Evolutionary conservation across 2,329 filamentous ascomycete species (phyloP).

Genomic region (Penicillium sp.): DNA sequence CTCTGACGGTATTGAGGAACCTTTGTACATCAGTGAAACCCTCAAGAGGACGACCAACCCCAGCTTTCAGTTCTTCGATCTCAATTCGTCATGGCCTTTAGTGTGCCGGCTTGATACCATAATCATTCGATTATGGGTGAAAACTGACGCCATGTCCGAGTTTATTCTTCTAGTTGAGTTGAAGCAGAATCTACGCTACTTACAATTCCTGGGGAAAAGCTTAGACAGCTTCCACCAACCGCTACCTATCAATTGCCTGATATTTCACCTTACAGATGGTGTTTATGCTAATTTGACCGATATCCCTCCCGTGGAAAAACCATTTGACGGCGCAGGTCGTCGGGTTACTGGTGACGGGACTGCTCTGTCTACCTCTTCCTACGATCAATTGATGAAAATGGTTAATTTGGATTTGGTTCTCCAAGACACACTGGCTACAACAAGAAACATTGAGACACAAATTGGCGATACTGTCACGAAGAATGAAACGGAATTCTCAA

Average conservation of each 20-base stretch:
- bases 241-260: constrained; percentile 78
- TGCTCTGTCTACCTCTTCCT: constrained; percentile 73
- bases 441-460: constrained; percentile 73
- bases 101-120: constrained; percentile 70
- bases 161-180: constrained; percentile 74
- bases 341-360: constrained; percentile 48
- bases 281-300: constrained; percentile 78
- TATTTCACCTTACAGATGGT: constrained; percentile 85
- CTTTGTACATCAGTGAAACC: constrained; percentile 88
- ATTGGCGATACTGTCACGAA: constrained; percentile 63
- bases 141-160: constrained; percentile 55
- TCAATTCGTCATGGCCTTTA: constrained; percentile 64
- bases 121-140: constrained; percentile 75
- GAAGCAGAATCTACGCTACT: constrained; percentile 68
- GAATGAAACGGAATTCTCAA: constrained; percentile 37
- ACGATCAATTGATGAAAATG: constrained; percentile 84
- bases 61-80: constrained; percentile 82
- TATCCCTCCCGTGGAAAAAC: constrained; percentile 55
- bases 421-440: constrained; percentile 81
- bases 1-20: constrained; percentile 65
- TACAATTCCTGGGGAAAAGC: constrained; percentile 77
- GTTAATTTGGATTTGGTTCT: constrained; percentile 89
- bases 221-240: constrained; percentile 68
- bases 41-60: constrained; percentile 84
- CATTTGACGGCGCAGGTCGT: constrained; percentile 17